These are phyloP conservation scores for Neopestalotiopsis rosae DNA, from an alignment of 2,329 filamentous ascomycete genomes.

Conservation along the genomic window DNA sequence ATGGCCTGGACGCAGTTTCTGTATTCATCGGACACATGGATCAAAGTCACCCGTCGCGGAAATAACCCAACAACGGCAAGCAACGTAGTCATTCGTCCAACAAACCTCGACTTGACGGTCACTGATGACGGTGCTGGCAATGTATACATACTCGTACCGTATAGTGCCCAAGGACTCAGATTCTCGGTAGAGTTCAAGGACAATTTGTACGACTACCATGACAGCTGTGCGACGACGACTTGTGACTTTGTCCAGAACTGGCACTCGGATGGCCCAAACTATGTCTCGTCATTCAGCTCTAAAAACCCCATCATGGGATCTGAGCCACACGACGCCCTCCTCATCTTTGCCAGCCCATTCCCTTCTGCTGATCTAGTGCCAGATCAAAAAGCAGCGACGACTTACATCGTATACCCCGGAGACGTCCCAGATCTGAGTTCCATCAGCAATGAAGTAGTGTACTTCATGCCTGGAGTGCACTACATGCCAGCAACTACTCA, in stretches of 20 bases:
- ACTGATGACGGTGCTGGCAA: conserved; percentile 25
- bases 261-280: conserved; percentile 26
- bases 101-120: conserved; percentile 29
- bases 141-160: conserved; percentile 34
- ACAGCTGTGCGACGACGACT: conserved; percentile 9
- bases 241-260: conserved; percentile 16
- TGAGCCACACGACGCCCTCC: conserved; percentile 35
- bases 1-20: conserved; percentile 44
- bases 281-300: conserved; percentile 23
- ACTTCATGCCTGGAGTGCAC: conserved; percentile 39
- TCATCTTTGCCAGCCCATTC: conserved; percentile 39
- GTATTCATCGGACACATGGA: conserved; percentile 27
- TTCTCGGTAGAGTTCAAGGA: conserved; percentile 40
- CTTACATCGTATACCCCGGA: conserved; percentile 29
- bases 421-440: conserved; percentile 26
- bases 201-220: conserved; percentile 34
- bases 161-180: conserved; percentile 28
- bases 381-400: conserved; percentile 20
- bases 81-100: conserved; percentile 36
- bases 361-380: conserved; percentile 26
- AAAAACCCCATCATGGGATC: conserved; percentile 30
- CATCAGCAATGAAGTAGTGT: conserved; percentile 26
- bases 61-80: conserved; percentile 22
- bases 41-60: conserved; percentile 29
- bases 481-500: conserved; percentile 27